Base-by-base conservation (phyloP, 2,329 filamentous ascomycete genomes). In the Calonectria henricotiae region DNA sequence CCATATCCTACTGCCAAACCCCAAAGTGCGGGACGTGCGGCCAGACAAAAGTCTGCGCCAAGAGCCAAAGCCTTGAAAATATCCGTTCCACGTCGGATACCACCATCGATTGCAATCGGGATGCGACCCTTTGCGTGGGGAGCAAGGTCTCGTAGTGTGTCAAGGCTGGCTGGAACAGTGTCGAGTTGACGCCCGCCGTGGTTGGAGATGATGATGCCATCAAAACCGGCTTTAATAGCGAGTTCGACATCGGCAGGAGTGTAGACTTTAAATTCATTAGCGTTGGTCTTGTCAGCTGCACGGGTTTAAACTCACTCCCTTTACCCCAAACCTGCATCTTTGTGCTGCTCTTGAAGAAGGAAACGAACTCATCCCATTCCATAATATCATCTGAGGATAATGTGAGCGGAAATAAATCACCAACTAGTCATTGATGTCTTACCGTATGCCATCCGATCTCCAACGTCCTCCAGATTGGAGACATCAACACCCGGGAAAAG, bases 181-280 rank as follows among this genome's bases (percentile, higher is more conserved):
- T 82, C 79, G 7, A 83, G 75, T 54, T 82, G 80, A 17, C 81
- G 73, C n/a, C 79, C 79, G 23, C 80, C 80, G 60, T 82, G 81
- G 73, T 82, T 82, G 23, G 79, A 81, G 17, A 82, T 73, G 37
- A 80, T 74, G 27, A 82, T 79, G 3, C 73, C 79, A 44, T 79
- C 73, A 2, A 75, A 75, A 1, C 80, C 80, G 32, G 79, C 67
- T 58, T 77, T 69, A 9, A 80, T 73, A 8, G 79, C 79, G 4
- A 75, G 69, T 6, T 74, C 68, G 7, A 77, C 80, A 67, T 82
- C 79, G n/a, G 80, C 80, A 11, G 78, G 78, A 11, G 75, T 79
- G 65, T 78, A 75, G 37, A 82, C 66, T 79, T 7, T 9, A 4
- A 3, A 8, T 1, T 9, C 4, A 17, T 63, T 35, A 68, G 20